These are phyloP conservation scores for Sphagnum contortum DNA, from an alignment of 225 moss, liverwort and hornwort species.

Conservation along the genomic window DNA sequence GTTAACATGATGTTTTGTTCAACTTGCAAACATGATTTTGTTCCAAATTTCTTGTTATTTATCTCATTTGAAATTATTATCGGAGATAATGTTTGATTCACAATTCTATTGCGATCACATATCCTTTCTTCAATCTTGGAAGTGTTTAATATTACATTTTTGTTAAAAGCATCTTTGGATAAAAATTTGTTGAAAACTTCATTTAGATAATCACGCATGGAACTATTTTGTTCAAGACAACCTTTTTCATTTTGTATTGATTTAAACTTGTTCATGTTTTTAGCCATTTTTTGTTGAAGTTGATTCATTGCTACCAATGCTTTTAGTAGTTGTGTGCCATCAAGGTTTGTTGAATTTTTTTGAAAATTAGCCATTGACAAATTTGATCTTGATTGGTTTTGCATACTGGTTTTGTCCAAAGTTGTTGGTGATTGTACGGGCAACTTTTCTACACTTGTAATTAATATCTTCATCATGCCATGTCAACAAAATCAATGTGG, in stretches of 20 bases:
- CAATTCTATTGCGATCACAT: neutral
- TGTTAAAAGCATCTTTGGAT: neutral
- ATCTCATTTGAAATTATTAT: too few species aligned
- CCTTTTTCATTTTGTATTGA: neutral
- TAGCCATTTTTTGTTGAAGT: neutral
- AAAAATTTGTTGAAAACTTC: neutral
- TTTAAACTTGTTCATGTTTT: too few species aligned
- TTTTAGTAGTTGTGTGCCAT: neutral
- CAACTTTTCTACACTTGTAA: neutral
- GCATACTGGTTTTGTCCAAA: neutral
- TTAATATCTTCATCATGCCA: neutral
- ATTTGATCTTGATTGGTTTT: neutral
- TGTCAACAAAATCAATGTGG: neutral
- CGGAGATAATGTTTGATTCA: too few species aligned
- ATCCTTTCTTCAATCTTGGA: neutral
- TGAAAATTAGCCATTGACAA: too few species aligned
- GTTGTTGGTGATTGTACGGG: neutral
- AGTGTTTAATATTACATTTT: neutral
- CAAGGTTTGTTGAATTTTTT: neutral
- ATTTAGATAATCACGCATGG: neutral
- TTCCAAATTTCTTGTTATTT: too few species aligned
- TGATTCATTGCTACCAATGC: slow-evolving; percentile 1
- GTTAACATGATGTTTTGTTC: too few species aligned
- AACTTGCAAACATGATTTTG: too few species aligned
- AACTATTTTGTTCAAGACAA: neutral